These are phyloP conservation scores for Serendipita sp. DNA, from an alignment of 768 basidiomycete species.

Conservation along the genomic window DNA sequence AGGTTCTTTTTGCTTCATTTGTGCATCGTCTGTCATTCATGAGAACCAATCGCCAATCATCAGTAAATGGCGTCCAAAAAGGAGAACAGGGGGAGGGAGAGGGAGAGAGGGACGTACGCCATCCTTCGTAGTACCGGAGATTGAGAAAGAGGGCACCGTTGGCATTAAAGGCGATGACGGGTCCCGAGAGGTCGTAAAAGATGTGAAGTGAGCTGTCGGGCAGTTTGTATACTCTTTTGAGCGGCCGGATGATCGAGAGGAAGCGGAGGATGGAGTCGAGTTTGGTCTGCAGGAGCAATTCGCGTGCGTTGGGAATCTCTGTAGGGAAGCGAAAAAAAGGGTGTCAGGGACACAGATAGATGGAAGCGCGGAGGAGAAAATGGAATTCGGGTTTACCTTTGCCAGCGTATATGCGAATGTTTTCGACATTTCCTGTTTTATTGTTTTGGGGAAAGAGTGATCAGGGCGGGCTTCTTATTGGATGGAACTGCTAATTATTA, in stretches of 20 bases:
- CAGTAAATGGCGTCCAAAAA: slow-evolving; percentile 2
- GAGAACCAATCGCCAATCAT: not conserved
- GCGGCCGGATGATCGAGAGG: slow-evolving; percentile 46
- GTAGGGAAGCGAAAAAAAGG: slow-evolving; percentile 4
- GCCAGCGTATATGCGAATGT: slow-evolving; percentile 41
- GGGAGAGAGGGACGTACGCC: slow-evolving; percentile 48
- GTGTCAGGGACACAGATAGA: too few relatives aligned
- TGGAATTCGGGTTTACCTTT: slow-evolving; percentile 29
- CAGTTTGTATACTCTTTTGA: slow-evolving; percentile 58
- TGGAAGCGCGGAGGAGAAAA: not conserved
- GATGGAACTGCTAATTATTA: slow-evolving; percentile 12
- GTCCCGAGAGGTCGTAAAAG: slow-evolving; percentile 70
- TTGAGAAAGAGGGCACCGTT: slow-evolving; percentile 81
- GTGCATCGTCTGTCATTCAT: slow-evolving; percentile 42
- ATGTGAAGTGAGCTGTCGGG: slow-evolving; percentile 63
- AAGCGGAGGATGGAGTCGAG: slow-evolving; percentile 47
- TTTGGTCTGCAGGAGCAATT: slow-evolving; percentile 11
- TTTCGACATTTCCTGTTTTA: slow-evolving; percentile 39
- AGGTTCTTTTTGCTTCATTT: slow-evolving; percentile 38
- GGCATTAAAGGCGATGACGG: slow-evolving; percentile 86
- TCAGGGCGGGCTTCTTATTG: slow-evolving; percentile 1
- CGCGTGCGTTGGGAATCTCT: slow-evolving; percentile 42
- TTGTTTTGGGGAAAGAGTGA: slow-evolving; percentile 5
- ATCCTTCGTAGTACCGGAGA: slow-evolving; percentile 66
- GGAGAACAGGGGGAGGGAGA: not conserved